These are phyloP conservation scores for Lodderomyces oxycetoniae DNA, from an alignment of 1,139 yeast genomes.

Conservation along the genomic window DNA sequence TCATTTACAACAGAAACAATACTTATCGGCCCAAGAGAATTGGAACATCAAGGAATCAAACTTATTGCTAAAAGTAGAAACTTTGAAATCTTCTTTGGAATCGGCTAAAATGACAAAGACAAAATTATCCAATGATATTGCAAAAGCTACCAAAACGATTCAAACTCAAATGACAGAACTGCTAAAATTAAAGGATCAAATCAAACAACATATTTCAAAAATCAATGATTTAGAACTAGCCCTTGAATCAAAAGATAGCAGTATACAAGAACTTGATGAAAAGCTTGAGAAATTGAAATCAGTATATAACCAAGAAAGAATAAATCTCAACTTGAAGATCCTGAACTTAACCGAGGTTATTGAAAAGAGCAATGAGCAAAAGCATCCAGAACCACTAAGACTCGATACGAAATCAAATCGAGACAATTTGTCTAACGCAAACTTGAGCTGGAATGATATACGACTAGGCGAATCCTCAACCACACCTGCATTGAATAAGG, in stretches of 20 bases:
- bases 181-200: slow-evolving; percentile 17
- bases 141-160: slow-evolving; percentile 19
- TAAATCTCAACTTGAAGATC: slow-evolving; percentile 25
- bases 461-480: slow-evolving; percentile 34
- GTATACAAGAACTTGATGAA: slow-evolving; percentile 24
- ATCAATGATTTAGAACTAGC: slow-evolving; percentile 20
- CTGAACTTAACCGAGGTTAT: slow-evolving; percentile 21
- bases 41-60: slow-evolving; percentile 62
- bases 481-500: slow-evolving; percentile 22
- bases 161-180: slow-evolving; percentile 22
- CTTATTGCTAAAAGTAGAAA: slow-evolving; percentile 43
- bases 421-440: slow-evolving; percentile 8
- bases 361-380: slow-evolving; percentile 14
- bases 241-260: slow-evolving; percentile 24
- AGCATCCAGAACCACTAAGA: slow-evolving; percentile 10
- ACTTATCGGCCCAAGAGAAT: slow-evolving; percentile 59
- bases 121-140: slow-evolving; percentile 28
- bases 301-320: slow-evolving; percentile 30
- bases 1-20: slow-evolving; percentile 58
- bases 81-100: slow-evolving; percentile 39
- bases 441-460: slow-evolving; percentile 20
- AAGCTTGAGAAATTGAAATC: slow-evolving; percentile 27
- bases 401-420: slow-evolving; percentile 13
- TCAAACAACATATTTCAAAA: slow-evolving; percentile 13
- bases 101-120: slow-evolving; percentile 28